phyloP scores from a whole-genome alignment of 257 asterid species.

The Eustoma russellianum region DNA sequence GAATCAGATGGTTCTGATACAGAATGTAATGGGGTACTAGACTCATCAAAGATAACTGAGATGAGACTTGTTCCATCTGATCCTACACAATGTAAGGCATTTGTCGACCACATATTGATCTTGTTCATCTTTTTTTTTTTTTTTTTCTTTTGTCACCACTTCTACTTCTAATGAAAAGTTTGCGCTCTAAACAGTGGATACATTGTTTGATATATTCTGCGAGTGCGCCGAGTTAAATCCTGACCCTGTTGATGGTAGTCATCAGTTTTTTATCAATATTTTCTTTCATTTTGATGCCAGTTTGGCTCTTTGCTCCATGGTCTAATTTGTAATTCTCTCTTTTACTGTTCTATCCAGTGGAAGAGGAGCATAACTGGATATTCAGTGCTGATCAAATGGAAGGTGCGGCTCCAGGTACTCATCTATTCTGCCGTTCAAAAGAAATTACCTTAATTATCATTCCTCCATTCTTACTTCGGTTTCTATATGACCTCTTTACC shows the following conservation, averaged over 20 bases:
- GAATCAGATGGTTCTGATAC: conserved; percentile 65
- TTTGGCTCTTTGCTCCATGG: neutral
- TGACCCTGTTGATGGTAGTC: conserved; percentile 59
- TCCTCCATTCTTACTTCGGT: neutral
- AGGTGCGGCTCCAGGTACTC: conserved; percentile 36
- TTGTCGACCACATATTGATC: neutral
- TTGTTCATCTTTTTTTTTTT: neutral
- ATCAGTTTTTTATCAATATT: conserved; percentile 6
- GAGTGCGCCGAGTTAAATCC: conserved; percentile 98
- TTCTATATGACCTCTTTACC: conserved; percentile 1
- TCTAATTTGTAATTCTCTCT: neutral
- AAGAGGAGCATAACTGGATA: conserved; percentile 65
- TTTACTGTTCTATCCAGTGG: conserved; percentile 29
- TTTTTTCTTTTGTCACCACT: conserved; percentile 1
- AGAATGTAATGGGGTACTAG: conserved; percentile 35
- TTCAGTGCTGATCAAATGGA: conserved; percentile 79
- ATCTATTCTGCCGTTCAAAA: conserved; percentile 3
- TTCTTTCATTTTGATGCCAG: neutral
- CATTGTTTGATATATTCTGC: conserved; percentile 64
- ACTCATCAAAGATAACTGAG: conserved; percentile 67
- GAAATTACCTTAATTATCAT: neutral
- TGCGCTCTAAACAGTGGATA: conserved; percentile 50
- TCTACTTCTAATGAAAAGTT: neutral
- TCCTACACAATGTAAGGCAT: conserved; percentile 51
- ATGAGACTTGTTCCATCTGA: conserved; percentile 91